Base-by-base conservation (phyloP, 2,329 filamentous ascomycete species). In the Calonectria leucothoes region DNA sequence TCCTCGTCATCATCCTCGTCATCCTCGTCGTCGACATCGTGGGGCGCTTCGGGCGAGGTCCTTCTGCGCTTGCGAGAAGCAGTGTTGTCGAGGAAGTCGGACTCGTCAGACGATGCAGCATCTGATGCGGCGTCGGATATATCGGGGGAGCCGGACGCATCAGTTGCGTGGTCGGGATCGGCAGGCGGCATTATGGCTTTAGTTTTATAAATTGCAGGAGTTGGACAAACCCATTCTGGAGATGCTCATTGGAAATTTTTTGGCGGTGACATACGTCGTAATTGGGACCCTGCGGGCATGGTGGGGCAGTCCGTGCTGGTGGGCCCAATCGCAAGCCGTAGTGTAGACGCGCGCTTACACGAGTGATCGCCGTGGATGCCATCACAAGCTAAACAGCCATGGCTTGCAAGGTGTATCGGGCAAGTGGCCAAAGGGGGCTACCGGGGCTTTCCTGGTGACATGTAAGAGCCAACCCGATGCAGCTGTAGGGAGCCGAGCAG, bases 11-110 rank as follows among this genome's bases (percentile, higher is more conserved):
- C 82, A 7, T 83, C 82, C 51, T 84, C 79, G 48, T 81, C 76
- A 37, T 81, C 75, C 25, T 79, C 75, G 20, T 78, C 79, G 12
- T 76, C 79, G n/a, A 74, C 78, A 35, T 82, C 81, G n/a, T 76
- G 65, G 63, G 77, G 57, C 17, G 55, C 15, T 49, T 75, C 72
- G 49, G 76, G 79, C 15, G 84, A 84, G 10, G 83, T 86, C 70
- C 85, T 85, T 48, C 87, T 86, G 73, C 87, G 84, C 81, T 89
- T 89, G 75, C 87, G 86, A 45, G 87, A 84, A 61, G 82, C 80
- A 52, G 80, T 78, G 77, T 83, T 86, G 82, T 88, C 86, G 51
- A 91, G 86, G 72, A 85, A 87, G 76, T 90, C 89, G 42, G 89
- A 91, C 78, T 87, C 86, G 69, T 81, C 79, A 65, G 83, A 84